Base-by-base conservation (phyloP, 108 stramenopile genomes). In the Skeletonema tropicum region DNA sequence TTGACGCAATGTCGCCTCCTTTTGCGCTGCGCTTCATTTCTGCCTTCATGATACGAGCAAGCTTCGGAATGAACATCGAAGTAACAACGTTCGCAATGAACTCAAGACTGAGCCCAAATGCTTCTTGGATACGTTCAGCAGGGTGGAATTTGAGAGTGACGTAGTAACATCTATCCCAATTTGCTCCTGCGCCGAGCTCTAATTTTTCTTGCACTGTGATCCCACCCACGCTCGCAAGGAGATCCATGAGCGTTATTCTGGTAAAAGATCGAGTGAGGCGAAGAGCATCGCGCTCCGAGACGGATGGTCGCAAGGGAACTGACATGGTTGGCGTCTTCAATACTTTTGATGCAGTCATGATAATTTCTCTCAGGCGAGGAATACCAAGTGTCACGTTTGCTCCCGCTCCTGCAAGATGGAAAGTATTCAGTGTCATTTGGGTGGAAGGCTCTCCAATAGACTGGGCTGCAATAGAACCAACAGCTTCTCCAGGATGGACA, bases 361-460 rank as follows among this genome's bases (percentile, higher is more conserved):
- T 98, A 57, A 99, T 98, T 87, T 99, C 99, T 21, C 99, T 84
- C 14, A 99, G 74, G 33, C 99, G 95, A 26, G 99, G 99, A 70
- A 99, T 99, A 45, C 99, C 99, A 25, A 99, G 86, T 13, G 99
- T 99, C 57, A 99, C 99, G 83, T 99, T 99, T 10, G 98, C 99
- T 42, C 98, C 99, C 39, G 98, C 97, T 32, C 99, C 99, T 32
- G 99, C 99, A 45, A 99, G 83, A 67, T 99, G 99, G 75, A 99
- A 99, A 6, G 99, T 99, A 84, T 99, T 99, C 11, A 99, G 91
- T 13, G 99, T 99, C 99, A 99, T 99, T 75, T 99, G 99, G 8
- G 99, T 99, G 15, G 98, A 99, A 5, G 99, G 99, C 79, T 99
- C 99, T 11, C 99, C 97, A 59, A 98, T 84, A 13, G 88, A 90